Evolutionary conservation across 768 basidiomycete species (phyloP).

Genomic region (Leccinum truebloodii): DNA sequence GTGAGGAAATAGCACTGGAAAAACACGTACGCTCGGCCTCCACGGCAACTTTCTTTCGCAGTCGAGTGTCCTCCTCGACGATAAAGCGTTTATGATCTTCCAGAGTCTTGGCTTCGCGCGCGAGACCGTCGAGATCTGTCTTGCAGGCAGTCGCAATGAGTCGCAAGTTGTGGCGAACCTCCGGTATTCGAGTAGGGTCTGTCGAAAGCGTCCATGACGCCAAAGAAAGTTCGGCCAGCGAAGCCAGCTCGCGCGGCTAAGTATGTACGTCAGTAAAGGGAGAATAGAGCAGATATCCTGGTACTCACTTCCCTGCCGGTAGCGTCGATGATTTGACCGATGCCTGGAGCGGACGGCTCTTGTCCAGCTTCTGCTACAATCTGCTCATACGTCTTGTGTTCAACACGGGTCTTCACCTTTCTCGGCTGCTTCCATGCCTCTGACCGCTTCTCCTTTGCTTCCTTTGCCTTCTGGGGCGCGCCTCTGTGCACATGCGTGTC

Average conservation of each 20-base stretch:
- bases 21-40: slow-evolving; percentile 70
- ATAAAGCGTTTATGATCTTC: slow-evolving; percentile 79
- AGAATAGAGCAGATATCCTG: neutral
- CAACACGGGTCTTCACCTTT: slow-evolving; percentile 81
- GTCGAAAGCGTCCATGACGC: slow-evolving; percentile 85
- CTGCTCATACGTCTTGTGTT: slow-evolving; percentile 97
- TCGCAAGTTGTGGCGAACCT: slow-evolving; percentile 94
- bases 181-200: slow-evolving; percentile 88
- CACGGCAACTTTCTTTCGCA: slow-evolving; percentile 68
- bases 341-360: slow-evolving; percentile 48
- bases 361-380: slow-evolving; percentile 86
- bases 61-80: slow-evolving; percentile 63
- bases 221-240: slow-evolving; percentile 68
- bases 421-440: slow-evolving; percentile 86
- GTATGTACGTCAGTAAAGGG: slow-evolving; percentile 10
- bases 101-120: slow-evolving; percentile 83
- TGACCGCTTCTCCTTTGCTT: slow-evolving; percentile 62
- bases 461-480: slow-evolving; percentile 39
- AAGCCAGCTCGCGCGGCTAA: slow-evolving; percentile 85
- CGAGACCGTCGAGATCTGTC: slow-evolving; percentile 83
- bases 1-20: slow-evolving; percentile 9
- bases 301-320: slow-evolving; percentile 83
- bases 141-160: slow-evolving; percentile 84
- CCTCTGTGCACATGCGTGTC: too few species aligned
- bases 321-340: slow-evolving; percentile 93